phyloP scores from a whole-genome alignment of 2,329 filamentous ascomycete genomes.

The Niveomyces coronatus region DNA sequence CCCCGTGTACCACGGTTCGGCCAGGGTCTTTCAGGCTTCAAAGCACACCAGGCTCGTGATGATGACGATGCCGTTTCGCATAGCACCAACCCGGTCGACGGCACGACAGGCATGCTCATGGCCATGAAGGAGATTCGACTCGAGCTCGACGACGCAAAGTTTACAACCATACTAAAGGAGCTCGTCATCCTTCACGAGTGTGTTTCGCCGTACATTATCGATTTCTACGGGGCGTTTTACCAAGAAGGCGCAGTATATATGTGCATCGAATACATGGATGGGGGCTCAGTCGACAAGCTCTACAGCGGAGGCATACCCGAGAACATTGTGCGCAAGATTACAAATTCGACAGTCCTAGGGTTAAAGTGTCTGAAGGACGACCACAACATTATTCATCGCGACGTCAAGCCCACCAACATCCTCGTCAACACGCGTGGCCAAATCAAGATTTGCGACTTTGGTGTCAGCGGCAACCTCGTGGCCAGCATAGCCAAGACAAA shows the following conservation, averaged over 20 bases:
- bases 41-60: slow-evolving; percentile 22
- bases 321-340: slow-evolving; percentile 78
- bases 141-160: slow-evolving; percentile 93
- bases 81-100: slow-evolving; percentile 21
- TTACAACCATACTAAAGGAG: slow-evolving; percentile 95
- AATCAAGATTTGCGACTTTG: slow-evolving; percentile 97
- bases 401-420: slow-evolving; percentile 99
- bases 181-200: slow-evolving; percentile 93
- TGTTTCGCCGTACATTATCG: slow-evolving; percentile 90
- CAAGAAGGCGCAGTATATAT: slow-evolving; percentile 98
- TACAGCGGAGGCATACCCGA: slow-evolving; percentile 89
- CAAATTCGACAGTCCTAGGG: slow-evolving; percentile 79
- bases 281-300: slow-evolving; percentile 92
- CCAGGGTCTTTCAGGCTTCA: slow-evolving; percentile 42
- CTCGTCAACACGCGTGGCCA: slow-evolving; percentile 82
- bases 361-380: slow-evolving; percentile 92
- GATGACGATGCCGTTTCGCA: slow-evolving; percentile 21
- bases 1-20: slow-evolving; percentile 47
- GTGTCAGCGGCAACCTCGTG: slow-evolving; percentile 90
- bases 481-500: slow-evolving; percentile 98
- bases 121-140: slow-evolving; percentile 98
- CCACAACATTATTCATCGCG: slow-evolving; percentile 97
- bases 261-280: slow-evolving; percentile 99
- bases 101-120: slow-evolving; percentile 72
- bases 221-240: slow-evolving; percentile 98